Evolutionary conservation across 495 filamentous ascomycete species (phyloP), one percentile per base, ranked within the genome.

Genomic region (Monascus purpureus): DNA sequence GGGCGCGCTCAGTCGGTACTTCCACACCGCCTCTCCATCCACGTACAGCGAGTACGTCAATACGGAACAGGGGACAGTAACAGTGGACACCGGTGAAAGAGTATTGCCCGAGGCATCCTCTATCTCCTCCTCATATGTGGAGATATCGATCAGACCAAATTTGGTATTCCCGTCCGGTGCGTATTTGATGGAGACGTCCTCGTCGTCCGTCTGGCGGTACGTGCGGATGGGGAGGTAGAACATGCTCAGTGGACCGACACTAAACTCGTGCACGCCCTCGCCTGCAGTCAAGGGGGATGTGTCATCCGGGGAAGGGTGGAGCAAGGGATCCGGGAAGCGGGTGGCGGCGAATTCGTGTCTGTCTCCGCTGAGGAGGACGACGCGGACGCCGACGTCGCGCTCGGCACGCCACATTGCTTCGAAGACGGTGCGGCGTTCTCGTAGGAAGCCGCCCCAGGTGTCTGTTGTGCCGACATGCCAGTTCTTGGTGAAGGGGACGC

Each of bases 281-380:
- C 57, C 50, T 1, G 49, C 40, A 6, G 52, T 54, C 29, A 53
- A 42, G 4, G 53, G 41, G 13, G 46, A 27, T 2, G 56, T 37
- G 5, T 42, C 42, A 0, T 46, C 37, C 1, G 42, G 28, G 2
- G 39, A 29, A 1, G 54, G 47, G 4, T 32, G n/a, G 5, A 50
- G 43, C 6, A 47, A 43, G 14, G 84, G 80, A 27, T 81, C 80
- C 4, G 81, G 81, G 56, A 93, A 93, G 4, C 75, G 73, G 0
- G 87, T 95, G 1, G 88, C 85, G 16, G 79, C 90, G 50, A 96
- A 96, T 52, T 97, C 90, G 47, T 97, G 90, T 3, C 90, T 57
- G 43, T 97, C 90, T 8, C 90, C 90, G 20, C 77, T 84, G 26
- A 97, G 55, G 6, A 97, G 61, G 14, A 97, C 70, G 14, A 97